Conservation (phyloP, 2,329 filamentous ascomycete species). For the Pyrenophora seminiperda region DNA sequence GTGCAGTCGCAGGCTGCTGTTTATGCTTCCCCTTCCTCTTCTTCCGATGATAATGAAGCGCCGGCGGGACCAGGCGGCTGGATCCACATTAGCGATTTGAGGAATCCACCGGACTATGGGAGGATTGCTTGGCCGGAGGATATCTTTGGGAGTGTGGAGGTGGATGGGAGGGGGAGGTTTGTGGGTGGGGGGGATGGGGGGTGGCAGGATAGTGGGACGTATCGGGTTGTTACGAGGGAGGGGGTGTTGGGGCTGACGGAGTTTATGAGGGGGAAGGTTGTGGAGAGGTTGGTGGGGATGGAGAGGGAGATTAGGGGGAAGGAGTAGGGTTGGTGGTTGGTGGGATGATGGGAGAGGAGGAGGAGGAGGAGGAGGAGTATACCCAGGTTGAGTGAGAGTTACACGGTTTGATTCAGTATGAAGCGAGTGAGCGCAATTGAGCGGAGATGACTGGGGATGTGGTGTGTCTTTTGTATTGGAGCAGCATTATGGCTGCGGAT, state of each 20-base stretch:
- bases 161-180: constrained; percentile 63
- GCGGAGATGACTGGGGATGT: too few species aligned
- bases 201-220: constrained; percentile 67
- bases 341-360: neutral
- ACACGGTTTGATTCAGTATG: too few species aligned
- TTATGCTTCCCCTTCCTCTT: constrained; percentile 62
- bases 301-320: constrained; percentile 28
- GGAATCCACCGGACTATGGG: constrained; percentile 66
- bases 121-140: constrained; percentile 70
- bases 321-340: too few species aligned
- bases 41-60: too few species aligned
- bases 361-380: too few species aligned
- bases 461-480: neutral
- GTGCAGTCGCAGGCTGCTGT: constrained; percentile 64
- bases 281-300: constrained; percentile 24
- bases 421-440: too few species aligned
- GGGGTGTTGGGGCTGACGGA: constrained; percentile 53
- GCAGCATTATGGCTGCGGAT: neutral
- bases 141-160: constrained; percentile 68
- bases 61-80: constrained; percentile 66
- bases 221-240: constrained; percentile 64
- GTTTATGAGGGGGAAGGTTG: constrained; percentile 30
- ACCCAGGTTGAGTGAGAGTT: neutral
- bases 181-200: constrained; percentile 58
- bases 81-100: constrained; percentile 66